Evolutionary conservation across 768 basidiomycete genomes (phyloP).

Genomic region (Calocybe gangraenosa): DNA sequence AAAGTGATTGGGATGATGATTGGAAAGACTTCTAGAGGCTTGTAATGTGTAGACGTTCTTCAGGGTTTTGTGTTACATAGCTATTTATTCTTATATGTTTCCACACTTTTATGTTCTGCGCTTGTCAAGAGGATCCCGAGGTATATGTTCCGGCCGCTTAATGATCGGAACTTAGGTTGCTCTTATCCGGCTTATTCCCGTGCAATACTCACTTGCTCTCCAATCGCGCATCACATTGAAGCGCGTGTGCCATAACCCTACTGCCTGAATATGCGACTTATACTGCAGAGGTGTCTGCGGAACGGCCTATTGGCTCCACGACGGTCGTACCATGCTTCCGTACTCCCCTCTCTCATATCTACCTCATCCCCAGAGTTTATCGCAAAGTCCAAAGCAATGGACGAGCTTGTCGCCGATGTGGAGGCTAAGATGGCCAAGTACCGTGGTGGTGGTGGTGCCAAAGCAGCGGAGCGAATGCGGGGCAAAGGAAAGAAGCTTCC

Average conservation of each 20-base stretch:
- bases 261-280: slow-evolving; percentile 13
- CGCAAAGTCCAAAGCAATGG: slow-evolving; percentile 65
- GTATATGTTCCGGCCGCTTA: slow-evolving; percentile 32
- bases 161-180: slow-evolving; percentile 21
- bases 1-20: slow-evolving; percentile 70
- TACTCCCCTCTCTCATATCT: slow-evolving; percentile 70
- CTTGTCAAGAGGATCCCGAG: neutral
- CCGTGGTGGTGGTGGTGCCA: slow-evolving; percentile 69
- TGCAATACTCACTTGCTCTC: too few species aligned
- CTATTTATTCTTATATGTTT: slow-evolving; percentile 3
- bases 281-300: slow-evolving; percentile 15
- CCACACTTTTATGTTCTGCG: too few species aligned
- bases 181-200: too few species aligned
- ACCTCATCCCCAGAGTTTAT: slow-evolving; percentile 68
- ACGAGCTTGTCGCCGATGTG: slow-evolving; percentile 59
- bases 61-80: neutral
- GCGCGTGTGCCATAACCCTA: too few species aligned
- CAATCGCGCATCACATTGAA: too few species aligned
- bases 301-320: slow-evolving; percentile 18
- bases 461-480: slow-evolving; percentile 71
- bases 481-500: slow-evolving; percentile 80
- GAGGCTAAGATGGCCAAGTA: slow-evolving; percentile 55
- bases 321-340: slow-evolving; percentile 61
- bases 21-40: slow-evolving; percentile 73
- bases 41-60: slow-evolving; percentile 2